Conservation (phyloP, 73 alveolate genomes). For the Paramecium pentaurelia region DNA sequence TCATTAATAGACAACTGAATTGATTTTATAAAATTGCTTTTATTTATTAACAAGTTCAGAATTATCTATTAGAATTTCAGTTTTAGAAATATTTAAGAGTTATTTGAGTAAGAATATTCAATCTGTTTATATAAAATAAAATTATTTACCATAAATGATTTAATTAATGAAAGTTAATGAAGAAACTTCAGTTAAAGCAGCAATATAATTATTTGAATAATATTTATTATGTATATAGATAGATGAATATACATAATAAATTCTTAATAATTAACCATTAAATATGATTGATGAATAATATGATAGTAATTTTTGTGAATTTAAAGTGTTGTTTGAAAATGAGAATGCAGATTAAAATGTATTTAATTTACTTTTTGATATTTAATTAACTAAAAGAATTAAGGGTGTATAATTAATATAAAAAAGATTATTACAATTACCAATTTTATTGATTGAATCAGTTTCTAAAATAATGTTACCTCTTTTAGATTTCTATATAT, state of each 20-base stretch:
- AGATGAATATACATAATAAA: background rate
- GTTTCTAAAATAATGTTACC: background rate
- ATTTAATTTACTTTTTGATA: background rate
- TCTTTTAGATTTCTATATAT: background rate
- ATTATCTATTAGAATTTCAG: conserved; percentile 27
- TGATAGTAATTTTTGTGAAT: background rate
- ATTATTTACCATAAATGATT: background rate
- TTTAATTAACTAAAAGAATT: background rate
- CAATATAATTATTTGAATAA: background rate
- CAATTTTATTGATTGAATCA: background rate
- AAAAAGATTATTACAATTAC: background rate
- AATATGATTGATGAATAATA: background rate
- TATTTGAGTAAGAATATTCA: background rate
- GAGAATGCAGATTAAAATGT: background rate
- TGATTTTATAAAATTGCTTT: conserved; percentile 23
- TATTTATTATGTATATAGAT: background rate
- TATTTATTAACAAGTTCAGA: background rate
- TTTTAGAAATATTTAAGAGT: background rate
- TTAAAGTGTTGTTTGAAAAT: background rate
- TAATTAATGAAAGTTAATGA: background rate
- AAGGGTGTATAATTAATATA: background rate
- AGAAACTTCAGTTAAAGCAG: background rate
- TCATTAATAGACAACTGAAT: background rate
- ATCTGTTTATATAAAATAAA: background rate
- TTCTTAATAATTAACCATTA: background rate